Evolutionary conservation across 176 grass and related monocot genomes (phyloP), one percentile per base, ranked within the genome.

Genomic region (Neostapfia colusana): DNA sequence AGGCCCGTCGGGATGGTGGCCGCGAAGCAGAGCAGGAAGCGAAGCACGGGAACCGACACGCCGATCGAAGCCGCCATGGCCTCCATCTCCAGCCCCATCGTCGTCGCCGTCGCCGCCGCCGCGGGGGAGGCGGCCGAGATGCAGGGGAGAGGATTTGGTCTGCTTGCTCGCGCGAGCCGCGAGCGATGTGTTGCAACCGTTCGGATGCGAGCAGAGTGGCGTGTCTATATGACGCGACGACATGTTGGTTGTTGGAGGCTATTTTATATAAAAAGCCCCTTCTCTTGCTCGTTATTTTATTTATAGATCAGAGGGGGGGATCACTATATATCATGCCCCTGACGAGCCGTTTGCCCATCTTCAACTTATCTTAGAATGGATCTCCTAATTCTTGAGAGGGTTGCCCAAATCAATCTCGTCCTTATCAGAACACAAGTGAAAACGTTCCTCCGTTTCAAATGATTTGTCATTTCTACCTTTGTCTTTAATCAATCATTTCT

Each of bases 1-100:
- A 92, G 84, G 55, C 91, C 89, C 80, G 87, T 87, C 24, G 91
- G 95, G 75, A 99, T 99, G 34, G 95, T 99, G 53, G 91, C 91
- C 81, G 74, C 95, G 85, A 99, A 99, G 65, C 91, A 99, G 44
- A 99, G 83, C 21, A 99, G 87, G 87, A 99, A 99, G 18, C 95
- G 95, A 36, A 99, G 85, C 53, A 99, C 95, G 38, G 91, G 85
- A 63, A 99, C 87, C 48, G 95, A 99, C 8, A 99, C 89, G 70
- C 95, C 95, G 70, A 99, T 99, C 83, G 89, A 77, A 59, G 85
- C 87, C 63, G 95, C 95, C 85, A 95, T 90, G 31, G 87, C 65
- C 64, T 88, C 89, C 95, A 99, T 92, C 67, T 88, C 87, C 37
- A 90, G 43, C 64, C 72, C 95, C 89, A 94, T 90, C 82, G 27